These are phyloP conservation scores for Penicillium ucsense DNA, from an alignment of 495 filamentous ascomycete genomes.

Conservation along the genomic window DNA sequence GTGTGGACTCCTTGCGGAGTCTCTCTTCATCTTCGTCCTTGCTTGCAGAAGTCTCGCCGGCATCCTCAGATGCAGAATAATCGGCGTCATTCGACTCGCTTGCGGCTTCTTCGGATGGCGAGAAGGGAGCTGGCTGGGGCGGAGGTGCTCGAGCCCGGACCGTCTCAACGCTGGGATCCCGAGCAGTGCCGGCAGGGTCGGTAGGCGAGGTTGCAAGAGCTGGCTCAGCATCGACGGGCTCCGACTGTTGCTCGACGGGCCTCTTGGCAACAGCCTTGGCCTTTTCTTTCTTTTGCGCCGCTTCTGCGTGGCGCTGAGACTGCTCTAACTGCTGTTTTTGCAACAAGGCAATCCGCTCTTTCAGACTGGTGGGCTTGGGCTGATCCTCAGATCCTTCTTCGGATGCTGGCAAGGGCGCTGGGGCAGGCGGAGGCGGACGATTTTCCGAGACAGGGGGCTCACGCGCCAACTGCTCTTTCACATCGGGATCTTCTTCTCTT, in stretches of 20 bases:
- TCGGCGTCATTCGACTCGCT: constrained; percentile 85
- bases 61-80: constrained; percentile 77
- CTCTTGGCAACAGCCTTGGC: constrained; percentile 69
- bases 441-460: constrained; percentile 40
- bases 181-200: constrained; percentile 29
- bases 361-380: constrained; percentile 83
- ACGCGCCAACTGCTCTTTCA: constrained; percentile 49
- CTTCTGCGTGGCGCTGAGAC: constrained; percentile 68
- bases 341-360: constrained; percentile 85
- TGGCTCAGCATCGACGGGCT: constrained; percentile 14
- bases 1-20: constrained; percentile 12
- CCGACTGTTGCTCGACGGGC: constrained; percentile 47
- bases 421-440: constrained; percentile 42
- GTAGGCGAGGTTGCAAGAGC: constrained; percentile 32
- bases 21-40: constrained; percentile 63
- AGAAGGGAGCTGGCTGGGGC: constrained; percentile 33
- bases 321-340: constrained; percentile 92
- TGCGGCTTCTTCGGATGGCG: constrained; percentile 42
- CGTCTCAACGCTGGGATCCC: constrained; percentile 52
- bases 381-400: constrained; percentile 55
- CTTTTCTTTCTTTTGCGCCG: constrained; percentile 79
- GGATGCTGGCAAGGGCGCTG: constrained; percentile 38
- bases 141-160: constrained; percentile 34
- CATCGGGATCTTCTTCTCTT: constrained; percentile 81
- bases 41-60: constrained; percentile 63